A percentile compares a stretch with the other conserved stretches of the same genome.
These are phyloP conservation scores for Amanita polypyramis DNA, from an alignment of 768 basidiomycete species.

Conservation along the genomic window DNA sequence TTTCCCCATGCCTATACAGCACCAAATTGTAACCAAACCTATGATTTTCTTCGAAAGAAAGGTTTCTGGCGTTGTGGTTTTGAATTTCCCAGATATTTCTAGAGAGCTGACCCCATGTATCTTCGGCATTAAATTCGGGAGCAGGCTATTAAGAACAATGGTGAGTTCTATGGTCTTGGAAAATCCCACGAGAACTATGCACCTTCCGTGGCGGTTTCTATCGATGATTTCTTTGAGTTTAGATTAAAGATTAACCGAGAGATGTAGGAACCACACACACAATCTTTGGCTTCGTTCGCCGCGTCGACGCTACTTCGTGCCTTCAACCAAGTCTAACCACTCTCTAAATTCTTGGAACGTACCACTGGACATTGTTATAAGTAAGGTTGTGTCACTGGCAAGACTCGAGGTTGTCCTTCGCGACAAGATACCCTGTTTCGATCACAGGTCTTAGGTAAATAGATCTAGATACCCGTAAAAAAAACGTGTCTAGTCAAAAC, in stretches of 20 bases:
- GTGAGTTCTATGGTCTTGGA: neutral
- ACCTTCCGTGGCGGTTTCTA: conserved; percentile 42
- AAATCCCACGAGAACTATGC: neutral
- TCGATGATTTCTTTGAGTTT: neutral
- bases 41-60: conserved; percentile 77
- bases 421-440: neutral
- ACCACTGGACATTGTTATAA: conserved; percentile 12
- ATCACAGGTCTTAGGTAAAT: conserved; percentile 2
- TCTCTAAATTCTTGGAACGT: neutral
- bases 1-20: conserved; percentile 72
- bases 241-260: conserved; percentile 5
- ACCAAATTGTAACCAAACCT: conserved; percentile 94
- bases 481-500: neutral
- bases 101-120: conserved; percentile 75
- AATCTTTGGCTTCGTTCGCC: conserved; percentile 7
- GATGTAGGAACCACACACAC: conserved; percentile 7
- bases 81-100: conserved; percentile 91
- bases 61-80: conserved; percentile 80
- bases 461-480: neutral
- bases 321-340: neutral
- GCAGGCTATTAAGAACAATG: conserved; percentile 43
- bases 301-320: neutral
- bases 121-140: conserved; percentile 64
- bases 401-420: neutral
- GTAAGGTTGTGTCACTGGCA: neutral